Evolutionary conservation across 192 early-diverging fungal genomes (phyloP), one percentile per base, ranked within the genome.

Genomic region (Backusella liffmaniae): DNA sequence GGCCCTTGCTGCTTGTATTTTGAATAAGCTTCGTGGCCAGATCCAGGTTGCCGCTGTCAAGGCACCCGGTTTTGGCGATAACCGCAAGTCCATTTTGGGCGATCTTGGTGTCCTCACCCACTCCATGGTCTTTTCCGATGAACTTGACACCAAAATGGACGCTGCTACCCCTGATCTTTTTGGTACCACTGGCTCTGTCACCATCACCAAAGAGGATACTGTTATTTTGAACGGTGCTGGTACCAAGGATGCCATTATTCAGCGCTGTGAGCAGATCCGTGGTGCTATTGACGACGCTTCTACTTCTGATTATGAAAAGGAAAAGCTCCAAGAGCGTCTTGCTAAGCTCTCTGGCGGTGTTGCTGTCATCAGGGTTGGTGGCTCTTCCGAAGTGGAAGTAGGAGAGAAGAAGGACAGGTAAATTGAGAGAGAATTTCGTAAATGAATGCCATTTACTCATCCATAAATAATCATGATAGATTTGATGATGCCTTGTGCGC

Each of bases 21-120:
- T 99, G 73, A 99, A 99, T 92, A 99, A 98, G 91, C 92, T 99
- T 79, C 92, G 98, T 71, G 98, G 97, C 29, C 97, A 99, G 86
- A 85, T 99, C 73, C 93, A 94, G 85, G 96, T 99, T 44, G 92
- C 90, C 79, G 94, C 94, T 59, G 97, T 99, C 85, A 99, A 99
- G 92, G 96, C 98, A 10, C 98, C 98, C 36, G 98, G 98, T 30
- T 99, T 98, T 75, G 98, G 98, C 82, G 98, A 99, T 86, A 98
- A 99, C 92, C 94, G 98, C 85, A 98, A 98, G 90, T 93, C 94
- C 42, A 98, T 96, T 53, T 89, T 99, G 56, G 95, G 95, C 62
- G 98, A 99, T 84, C 91, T 99, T 80, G 98, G 94, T 67, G 94
- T 96, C 51, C 86, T 98, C 75, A 99, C 98, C 75, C 95, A 97